A percentile compares a stretch with the other conserved stretches of the same genome.
Evolutionary conservation across 2,329 filamentous ascomycete species (phyloP).

Genomic region (Dryadomyces sulphureus): DNA sequence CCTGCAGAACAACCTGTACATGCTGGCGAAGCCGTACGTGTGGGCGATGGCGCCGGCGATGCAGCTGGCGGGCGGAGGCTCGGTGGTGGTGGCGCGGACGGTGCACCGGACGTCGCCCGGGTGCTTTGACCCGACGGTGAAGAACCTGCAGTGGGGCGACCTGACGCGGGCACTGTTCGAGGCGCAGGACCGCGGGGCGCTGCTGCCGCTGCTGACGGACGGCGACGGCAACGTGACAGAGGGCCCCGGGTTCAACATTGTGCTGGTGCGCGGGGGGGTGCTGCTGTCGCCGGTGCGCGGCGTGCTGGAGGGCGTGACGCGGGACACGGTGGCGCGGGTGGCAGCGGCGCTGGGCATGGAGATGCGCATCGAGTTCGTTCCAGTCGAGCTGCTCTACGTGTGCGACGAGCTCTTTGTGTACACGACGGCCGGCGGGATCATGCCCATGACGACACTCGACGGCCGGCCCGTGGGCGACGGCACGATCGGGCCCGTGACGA

Average conservation of each 20-base stretch:
- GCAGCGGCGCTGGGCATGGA: constrained; percentile 19
- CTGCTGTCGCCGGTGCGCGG: constrained; percentile 31
- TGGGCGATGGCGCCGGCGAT: constrained; percentile 33
- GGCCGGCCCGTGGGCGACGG: constrained; percentile 24
- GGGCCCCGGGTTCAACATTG: constrained; percentile 25
- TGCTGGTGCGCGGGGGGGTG: constrained; percentile 27
- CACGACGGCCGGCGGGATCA: constrained; percentile 36
- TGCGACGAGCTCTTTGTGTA: constrained; percentile 36
- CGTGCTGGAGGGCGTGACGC: constrained; percentile 31
- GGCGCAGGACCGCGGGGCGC: constrained; percentile 28
- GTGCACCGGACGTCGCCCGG: constrained; percentile 22
- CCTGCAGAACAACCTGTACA: constrained; percentile 27
- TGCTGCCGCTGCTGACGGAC: constrained; percentile 34
- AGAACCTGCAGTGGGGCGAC: constrained; percentile 38
- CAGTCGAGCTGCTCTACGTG: constrained; percentile 23
- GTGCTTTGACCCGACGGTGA: constrained; percentile 33
- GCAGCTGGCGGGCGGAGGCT: constrained; percentile 25
- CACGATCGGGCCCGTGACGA: constrained; percentile 28
- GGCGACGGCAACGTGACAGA: constrained; percentile 33
- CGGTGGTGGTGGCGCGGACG: constrained; percentile 21
- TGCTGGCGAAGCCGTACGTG: constrained; percentile 31
- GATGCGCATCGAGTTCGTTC: constrained; percentile 24
- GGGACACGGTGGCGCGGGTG: constrained; percentile 31
- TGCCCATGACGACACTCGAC: constrained; percentile 34
- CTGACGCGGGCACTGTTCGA: constrained; percentile 27